These are phyloP conservation scores for Xanthoceras sorbifolium DNA, from an alignment of 345 rosid species.

Conservation along the genomic window DNA sequence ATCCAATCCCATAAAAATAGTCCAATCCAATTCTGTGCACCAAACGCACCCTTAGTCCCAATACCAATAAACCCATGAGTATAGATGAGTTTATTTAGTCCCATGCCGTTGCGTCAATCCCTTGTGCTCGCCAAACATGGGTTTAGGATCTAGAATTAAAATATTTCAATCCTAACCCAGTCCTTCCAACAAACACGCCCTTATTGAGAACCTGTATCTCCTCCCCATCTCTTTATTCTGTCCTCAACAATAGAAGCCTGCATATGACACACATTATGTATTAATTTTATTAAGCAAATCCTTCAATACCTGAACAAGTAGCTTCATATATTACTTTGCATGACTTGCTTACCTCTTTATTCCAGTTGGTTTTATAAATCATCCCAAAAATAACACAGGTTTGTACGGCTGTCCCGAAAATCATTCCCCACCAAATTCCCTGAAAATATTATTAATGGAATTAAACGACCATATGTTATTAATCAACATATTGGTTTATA, in stretches of 20 bases:
- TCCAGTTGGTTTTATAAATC: conserved; percentile 74
- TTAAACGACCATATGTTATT: neutral
- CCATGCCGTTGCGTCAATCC: too few species aligned
- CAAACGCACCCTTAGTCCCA: too few species aligned
- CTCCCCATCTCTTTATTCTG: conserved; percentile 71
- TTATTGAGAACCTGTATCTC: too few species aligned
- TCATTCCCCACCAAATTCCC: conserved; percentile 87
- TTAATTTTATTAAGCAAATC: neutral
- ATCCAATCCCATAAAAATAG: too few species aligned
- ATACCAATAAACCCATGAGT: too few species aligned
- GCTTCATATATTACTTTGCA: neutral
- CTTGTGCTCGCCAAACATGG: too few species aligned
- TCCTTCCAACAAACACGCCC: too few species aligned
- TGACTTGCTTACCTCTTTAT: conserved; percentile 44
- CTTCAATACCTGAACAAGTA: neutral
- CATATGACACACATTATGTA: conserved; percentile 6
- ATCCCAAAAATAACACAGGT: conserved; percentile 52
- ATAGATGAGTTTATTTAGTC: too few species aligned
- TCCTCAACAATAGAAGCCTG: conserved; percentile 75
- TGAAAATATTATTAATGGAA: conserved; percentile 19
- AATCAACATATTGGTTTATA: neutral
- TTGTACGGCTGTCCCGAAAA: conserved; percentile 62
- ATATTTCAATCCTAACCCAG: too few species aligned
- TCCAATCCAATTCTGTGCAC: too few species aligned
- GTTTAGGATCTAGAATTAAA: too few species aligned